phyloP scores from a whole-genome alignment of 164 flowering plant species.

The Houttuynia cordata region DNA sequence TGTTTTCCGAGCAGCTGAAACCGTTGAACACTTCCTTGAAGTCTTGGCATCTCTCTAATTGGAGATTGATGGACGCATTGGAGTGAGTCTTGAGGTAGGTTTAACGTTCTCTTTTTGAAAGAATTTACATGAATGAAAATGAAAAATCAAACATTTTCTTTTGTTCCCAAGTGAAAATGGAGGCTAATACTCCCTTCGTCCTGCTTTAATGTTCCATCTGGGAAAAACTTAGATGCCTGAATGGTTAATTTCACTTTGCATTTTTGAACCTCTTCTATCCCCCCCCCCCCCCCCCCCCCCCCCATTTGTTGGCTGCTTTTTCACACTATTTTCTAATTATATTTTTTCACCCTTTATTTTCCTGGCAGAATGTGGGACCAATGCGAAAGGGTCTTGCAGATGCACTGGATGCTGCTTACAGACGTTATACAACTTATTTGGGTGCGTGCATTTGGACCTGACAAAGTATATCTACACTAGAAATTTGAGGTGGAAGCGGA shows the following conservation, averaged over 20 bases:
- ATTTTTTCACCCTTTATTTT: conserved; percentile 4
- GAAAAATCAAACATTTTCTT: too few relatives aligned
- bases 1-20: conserved; percentile 85
- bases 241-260: too few relatives aligned
- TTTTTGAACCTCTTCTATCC: too few relatives aligned
- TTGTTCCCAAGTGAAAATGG: too few relatives aligned
- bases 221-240: too few relatives aligned
- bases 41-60: conserved; percentile 52
- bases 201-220: too few relatives aligned
- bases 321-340: neutral
- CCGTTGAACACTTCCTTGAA: conserved; percentile 66
- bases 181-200: too few relatives aligned
- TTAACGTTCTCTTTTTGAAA: neutral
- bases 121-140: neutral
- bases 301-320: neutral
- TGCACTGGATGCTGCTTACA: conserved; percentile 39
- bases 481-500: conserved; percentile 86
- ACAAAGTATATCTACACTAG: conserved; percentile 61
- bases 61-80: conserved; percentile 77
- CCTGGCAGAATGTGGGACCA: conserved; percentile 48
- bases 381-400: conserved; percentile 37
- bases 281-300: too few relatives aligned
- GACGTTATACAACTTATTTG: conserved; percentile 62
- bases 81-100: conserved; percentile 80
- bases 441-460: conserved; percentile 79